A percentile compares a stretch with the other conserved stretches of the same genome.
phyloP scores from a whole-genome alignment of 2,329 filamentous ascomycete genomes.

The Sclerotiophoma versabilis region DNA sequence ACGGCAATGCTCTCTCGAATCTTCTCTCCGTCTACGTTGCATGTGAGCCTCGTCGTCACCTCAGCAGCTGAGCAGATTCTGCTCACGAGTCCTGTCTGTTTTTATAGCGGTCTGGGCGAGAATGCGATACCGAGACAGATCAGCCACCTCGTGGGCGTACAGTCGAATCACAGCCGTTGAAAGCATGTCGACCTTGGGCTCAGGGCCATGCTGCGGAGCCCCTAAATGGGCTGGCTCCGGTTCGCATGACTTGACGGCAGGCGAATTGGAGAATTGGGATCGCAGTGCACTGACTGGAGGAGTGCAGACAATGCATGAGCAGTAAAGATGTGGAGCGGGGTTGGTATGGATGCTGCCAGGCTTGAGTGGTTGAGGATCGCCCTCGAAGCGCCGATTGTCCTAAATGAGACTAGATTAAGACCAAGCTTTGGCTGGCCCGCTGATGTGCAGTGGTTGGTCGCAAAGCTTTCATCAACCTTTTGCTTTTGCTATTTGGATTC shows the following conservation, averaged over 20 bases:
- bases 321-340: constrained; percentile 33
- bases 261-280: constrained; percentile 38
- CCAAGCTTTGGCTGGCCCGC: constrained; percentile 30
- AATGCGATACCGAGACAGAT: constrained; percentile 19
- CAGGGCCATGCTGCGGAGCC: constrained; percentile 24
- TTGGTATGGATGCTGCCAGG: constrained; percentile 25
- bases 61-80: constrained; percentile 12
- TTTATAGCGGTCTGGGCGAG: constrained; percentile 19
- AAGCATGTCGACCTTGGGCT: constrained; percentile 16
- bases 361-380: constrained; percentile 26
- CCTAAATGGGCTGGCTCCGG: constrained; percentile 32
- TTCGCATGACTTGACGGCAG: constrained; percentile 45
- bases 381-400: constrained; percentile 30
- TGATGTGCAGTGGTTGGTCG: constrained; percentile 25
- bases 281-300: constrained; percentile 24
- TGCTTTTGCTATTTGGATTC: background rate
- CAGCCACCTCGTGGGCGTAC: constrained; percentile 35
- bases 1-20: constrained; percentile 3
- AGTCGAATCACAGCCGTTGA: constrained; percentile 35
- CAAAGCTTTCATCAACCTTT: constrained; percentile 18
- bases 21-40: background rate
- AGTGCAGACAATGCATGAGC: constrained; percentile 41
- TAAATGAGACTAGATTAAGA: constrained; percentile 8
- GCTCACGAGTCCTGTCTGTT: constrained; percentile 6
- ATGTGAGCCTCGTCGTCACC: constrained; percentile 1